Evolutionary conservation across 352 stramenopile species (phyloP), one percentile per base, ranked within the genome.

Genomic region (Phytophthora tentaculata): DNA sequence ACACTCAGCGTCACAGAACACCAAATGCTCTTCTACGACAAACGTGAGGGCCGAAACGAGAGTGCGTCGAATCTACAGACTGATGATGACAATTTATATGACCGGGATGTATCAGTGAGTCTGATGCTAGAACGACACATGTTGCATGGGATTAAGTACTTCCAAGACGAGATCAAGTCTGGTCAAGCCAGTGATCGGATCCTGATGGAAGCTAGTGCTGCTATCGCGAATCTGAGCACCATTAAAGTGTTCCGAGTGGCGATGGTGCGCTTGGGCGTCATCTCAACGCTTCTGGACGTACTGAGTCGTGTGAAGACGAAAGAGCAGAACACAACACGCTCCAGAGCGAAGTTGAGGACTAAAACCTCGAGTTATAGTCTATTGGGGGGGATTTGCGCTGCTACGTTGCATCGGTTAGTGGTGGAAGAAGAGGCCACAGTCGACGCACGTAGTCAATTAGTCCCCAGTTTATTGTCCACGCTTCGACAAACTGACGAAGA

Each of bases 191-290:
- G 70, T 16, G 68, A 81, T 3, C 80, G 83, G 0, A 78, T 92
- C 23, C 58, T 91, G 23, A 47, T 79, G 3, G 84, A 93, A 69
- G 80, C 80, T 4, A 86, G 80, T 24, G 73, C 80, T 0, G 83
- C 76, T 0, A 77, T 93, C n/a, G 75, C 84, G 5, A 95, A 95
- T 55, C 39, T 95, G 53, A 91, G 84, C 56, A 92, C 84, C 0
- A 66, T 90, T 10, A 80, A 83, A 48, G 56, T 54, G 0, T 89
- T 93, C 17, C 84, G 86, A 6, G 47, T 72, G 8, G 73, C 76
- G 1, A 90, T 93, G 82, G 79, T 92, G 26, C 72, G 67, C 1
- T 43, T 80, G 4, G 81, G 79, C 0, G 64, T 92, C 49, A 80
- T 93, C 24, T 49, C 67, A 2, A 90, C 82, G 20, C 56, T 92